These are phyloP conservation scores for Penicillium occitanis DNA, from an alignment of 2,329 filamentous ascomycete species.

Conservation along the genomic window DNA sequence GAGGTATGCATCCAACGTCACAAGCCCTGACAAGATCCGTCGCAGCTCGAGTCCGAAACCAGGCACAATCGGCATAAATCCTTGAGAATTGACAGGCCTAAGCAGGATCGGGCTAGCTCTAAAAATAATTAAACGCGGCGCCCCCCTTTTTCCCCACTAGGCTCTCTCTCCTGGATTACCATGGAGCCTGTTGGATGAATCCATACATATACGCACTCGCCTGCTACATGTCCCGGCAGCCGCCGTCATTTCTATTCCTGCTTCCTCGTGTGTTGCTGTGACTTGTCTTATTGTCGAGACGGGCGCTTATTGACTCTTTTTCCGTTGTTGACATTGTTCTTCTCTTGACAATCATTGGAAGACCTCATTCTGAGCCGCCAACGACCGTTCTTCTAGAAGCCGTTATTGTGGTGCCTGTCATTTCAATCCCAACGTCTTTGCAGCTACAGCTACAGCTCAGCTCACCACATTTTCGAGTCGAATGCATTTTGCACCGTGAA, in stretches of 20 bases:
- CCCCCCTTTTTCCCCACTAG: constrained; percentile 2
- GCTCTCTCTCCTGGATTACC: constrained; percentile 3
- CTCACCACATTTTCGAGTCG: not conserved
- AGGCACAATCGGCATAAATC: constrained; percentile 3
- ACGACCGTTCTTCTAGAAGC: not conserved
- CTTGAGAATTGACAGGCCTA: not conserved
- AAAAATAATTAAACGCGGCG: constrained; percentile 2
- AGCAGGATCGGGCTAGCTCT: not conserved
- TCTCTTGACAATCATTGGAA: not conserved
- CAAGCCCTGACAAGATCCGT: not conserved
- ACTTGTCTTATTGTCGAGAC: not conserved
- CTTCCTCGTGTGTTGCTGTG: not conserved
- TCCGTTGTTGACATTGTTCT: not conserved
- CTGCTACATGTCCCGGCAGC: constrained; percentile 3
- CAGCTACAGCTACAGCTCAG: not conserved
- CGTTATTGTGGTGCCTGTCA: constrained; percentile 1
- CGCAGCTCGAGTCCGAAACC: constrained; percentile 8
- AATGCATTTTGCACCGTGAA: not conserved
- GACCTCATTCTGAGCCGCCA: not conserved
- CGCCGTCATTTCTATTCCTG: not conserved
- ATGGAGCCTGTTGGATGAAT: not conserved
- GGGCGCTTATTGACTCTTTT: constrained; percentile 1
- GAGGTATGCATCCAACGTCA: not conserved
- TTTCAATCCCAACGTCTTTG: constrained; percentile 1
- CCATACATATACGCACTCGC: not conserved